These are phyloP conservation scores for Debaryomycetaceae sp. DNA, from an alignment of 1,139 yeast species.

Conservation along the genomic window DNA sequence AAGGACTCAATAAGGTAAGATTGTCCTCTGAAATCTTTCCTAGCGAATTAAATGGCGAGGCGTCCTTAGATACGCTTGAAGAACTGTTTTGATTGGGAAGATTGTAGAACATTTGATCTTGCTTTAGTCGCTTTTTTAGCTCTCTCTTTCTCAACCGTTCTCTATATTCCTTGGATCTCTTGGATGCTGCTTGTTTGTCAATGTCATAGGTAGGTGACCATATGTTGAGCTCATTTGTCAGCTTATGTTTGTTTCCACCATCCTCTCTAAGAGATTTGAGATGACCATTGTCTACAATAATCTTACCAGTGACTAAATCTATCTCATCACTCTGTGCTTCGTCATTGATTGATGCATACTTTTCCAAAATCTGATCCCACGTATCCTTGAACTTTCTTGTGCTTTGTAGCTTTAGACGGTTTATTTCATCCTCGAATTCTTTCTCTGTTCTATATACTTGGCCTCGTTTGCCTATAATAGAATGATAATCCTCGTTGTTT, in stretches of 20 bases:
- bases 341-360: slow-evolving; percentile 51
- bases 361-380: slow-evolving; percentile 56
- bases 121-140: slow-evolving; percentile 18
- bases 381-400: slow-evolving; percentile 30
- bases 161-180: slow-evolving; percentile 5
- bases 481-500: slow-evolving; percentile 1
- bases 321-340: slow-evolving; percentile 59
- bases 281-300: slow-evolving; percentile 64
- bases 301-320: slow-evolving; percentile 58
- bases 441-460: slow-evolving; percentile 3
- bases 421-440: slow-evolving; percentile 22
- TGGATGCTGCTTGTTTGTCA: slow-evolving; percentile 12
- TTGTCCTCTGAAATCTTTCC: slow-evolving; percentile 15
- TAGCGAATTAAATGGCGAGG: background rate
- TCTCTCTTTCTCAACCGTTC: slow-evolving; percentile 10
- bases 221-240: slow-evolving; percentile 13
- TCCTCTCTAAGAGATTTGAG: slow-evolving; percentile 35
- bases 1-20: slow-evolving; percentile 26
- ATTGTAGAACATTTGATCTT: slow-evolving; percentile 13
- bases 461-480: slow-evolving; percentile 4
- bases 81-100: slow-evolving; percentile 2
- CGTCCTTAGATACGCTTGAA: background rate
- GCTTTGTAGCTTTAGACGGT: slow-evolving; percentile 25
- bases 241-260: slow-evolving; percentile 3
- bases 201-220: slow-evolving; percentile 21